These are phyloP conservation scores for Eremomyces bilateralis DNA, from an alignment of 495 filamentous ascomycete species.

Conservation along the genomic window DNA sequence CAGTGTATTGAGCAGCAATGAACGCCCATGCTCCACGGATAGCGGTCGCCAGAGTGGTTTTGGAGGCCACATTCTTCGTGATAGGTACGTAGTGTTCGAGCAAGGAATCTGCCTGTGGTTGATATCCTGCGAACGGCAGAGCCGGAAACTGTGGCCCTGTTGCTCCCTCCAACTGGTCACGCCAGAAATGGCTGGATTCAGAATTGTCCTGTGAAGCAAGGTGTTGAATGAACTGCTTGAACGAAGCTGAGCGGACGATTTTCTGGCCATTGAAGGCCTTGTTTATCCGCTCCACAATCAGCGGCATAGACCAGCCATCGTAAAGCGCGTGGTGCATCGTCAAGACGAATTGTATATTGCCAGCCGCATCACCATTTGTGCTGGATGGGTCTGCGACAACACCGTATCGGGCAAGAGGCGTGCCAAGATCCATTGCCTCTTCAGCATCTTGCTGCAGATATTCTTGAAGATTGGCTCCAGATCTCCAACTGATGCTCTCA, in stretches of 20 bases:
- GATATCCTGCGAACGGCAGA: conserved; percentile 30
- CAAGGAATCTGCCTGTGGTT: conserved; percentile 29
- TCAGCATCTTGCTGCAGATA: conserved; percentile 24
- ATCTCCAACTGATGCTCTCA: conserved; percentile 26
- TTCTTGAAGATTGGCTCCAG: conserved; percentile 22
- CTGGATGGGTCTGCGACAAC: conserved; percentile 22
- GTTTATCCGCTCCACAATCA: conserved; percentile 10
- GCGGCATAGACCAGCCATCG: conserved; percentile 12
- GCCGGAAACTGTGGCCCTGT: conserved; percentile 33
- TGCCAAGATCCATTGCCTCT: conserved; percentile 31
- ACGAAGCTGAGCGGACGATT: conserved; percentile 13
- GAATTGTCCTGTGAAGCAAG: conserved; percentile 18
- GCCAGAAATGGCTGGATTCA: conserved; percentile 24
- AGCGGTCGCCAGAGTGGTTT: conserved; percentile 32
- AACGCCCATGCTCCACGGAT: conserved; percentile 43
- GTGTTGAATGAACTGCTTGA: conserved; percentile 25
- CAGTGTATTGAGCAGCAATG: conserved; percentile 29
- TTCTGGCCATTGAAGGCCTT: conserved; percentile 15
- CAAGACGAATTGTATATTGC: conserved; percentile 8
- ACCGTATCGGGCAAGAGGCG: conserved; percentile 30
- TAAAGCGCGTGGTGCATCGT: conserved; percentile 11
- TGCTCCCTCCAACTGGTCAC: conserved; percentile 26
- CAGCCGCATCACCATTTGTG: too few relatives aligned
- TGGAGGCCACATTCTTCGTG: conserved; percentile 15
- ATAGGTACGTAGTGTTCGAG: conserved; percentile 29